Evolutionary conservation across 1,139 yeast genomes (phyloP).

Genomic region (Debaryomycetaceae sp.): DNA sequence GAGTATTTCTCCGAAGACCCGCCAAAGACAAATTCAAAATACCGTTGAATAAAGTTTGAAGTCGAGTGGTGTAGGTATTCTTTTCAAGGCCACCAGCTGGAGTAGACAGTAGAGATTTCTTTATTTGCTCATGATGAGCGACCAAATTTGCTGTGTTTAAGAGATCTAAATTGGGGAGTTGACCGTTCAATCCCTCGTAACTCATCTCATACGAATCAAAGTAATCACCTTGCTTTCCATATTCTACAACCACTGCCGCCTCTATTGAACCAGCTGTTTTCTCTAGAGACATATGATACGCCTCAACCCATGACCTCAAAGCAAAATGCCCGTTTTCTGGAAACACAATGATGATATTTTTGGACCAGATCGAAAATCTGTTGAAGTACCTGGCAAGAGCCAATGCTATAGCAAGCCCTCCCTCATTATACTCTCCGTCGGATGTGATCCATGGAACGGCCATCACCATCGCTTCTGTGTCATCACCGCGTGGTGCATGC

Average conservation of each 20-base stretch:
- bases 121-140: conserved; percentile 71
- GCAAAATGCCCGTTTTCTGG: conserved; percentile 71
- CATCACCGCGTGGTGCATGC: conserved; percentile 94
- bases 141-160: conserved; percentile 75
- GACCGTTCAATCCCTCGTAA: conserved; percentile 93
- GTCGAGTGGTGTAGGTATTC: conserved; percentile 51
- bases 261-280: conserved; percentile 95
- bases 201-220: conserved; percentile 71
- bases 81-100: conserved; percentile 42
- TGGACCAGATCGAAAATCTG: conserved; percentile 92
- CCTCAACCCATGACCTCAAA: conserved; percentile 87
- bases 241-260: conserved; percentile 85
- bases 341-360: conserved; percentile 82
- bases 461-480: conserved; percentile 91
- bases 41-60: conserved; percentile 60
- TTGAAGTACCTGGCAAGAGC: conserved; percentile 77
- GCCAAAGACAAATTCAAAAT: conserved; percentile 65
- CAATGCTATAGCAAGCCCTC: conserved; percentile 73
- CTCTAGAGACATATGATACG: conserved; percentile 83
- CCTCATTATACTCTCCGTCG: conserved; percentile 62
- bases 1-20: conserved; percentile 53
- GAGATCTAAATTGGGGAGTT: conserved; percentile 88
- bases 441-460: conserved; percentile 79
- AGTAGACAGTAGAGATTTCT: conserved; percentile 63
- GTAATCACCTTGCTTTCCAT: conserved; percentile 61